phyloP scores from a whole-genome alignment of 768 basidiomycete genomes.

The Kwoniella shandongensis region DNA sequence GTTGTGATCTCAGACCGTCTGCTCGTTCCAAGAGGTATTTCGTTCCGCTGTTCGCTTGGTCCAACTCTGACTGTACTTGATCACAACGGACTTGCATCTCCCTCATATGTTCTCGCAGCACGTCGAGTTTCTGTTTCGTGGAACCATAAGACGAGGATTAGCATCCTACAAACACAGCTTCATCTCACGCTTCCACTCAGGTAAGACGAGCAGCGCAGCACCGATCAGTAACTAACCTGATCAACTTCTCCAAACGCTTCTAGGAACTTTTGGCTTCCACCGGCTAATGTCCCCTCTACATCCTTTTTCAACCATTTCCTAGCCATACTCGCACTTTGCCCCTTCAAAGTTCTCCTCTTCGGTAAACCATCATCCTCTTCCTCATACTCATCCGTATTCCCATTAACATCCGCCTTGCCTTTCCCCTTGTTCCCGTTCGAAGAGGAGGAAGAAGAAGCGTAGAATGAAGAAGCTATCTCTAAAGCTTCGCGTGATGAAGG shows the following conservation, averaged over 20 bases:
- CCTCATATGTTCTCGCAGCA: conserved; percentile 70
- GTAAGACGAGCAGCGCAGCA: no score
- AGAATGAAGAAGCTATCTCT: conserved; percentile 76
- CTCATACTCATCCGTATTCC: conserved; percentile 6
- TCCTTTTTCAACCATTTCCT: conserved; percentile 78
- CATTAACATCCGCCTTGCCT: conserved; percentile 10
- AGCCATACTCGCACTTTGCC: conserved; percentile 63
- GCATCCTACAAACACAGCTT: no score
- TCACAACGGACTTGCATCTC: conserved; percentile 82
- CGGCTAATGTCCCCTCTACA: conserved; percentile 76
- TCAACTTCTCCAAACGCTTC: conserved; percentile 84
- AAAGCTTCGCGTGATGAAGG: conserved; percentile 65
- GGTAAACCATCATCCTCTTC: conserved; percentile 19
- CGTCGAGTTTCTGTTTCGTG: conserved; percentile 70
- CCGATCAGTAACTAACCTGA: conserved; percentile 73
- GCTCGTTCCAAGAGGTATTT: conserved; percentile 78
- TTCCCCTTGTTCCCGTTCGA: conserved; percentile 19
- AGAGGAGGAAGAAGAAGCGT: conserved; percentile 52
- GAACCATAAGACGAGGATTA: not conserved
- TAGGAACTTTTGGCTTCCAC: conserved; percentile 79
- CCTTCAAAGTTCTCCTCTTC: conserved; percentile 26
- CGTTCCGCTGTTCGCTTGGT: conserved; percentile 72
- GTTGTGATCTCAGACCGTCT: conserved; percentile 52
- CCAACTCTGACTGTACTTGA: conserved; percentile 74
- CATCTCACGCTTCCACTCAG: no score